These are phyloP conservation scores for Pachysandra terminalis DNA, from an alignment of 164 flowering plant genomes.

Conservation along the genomic window DNA sequence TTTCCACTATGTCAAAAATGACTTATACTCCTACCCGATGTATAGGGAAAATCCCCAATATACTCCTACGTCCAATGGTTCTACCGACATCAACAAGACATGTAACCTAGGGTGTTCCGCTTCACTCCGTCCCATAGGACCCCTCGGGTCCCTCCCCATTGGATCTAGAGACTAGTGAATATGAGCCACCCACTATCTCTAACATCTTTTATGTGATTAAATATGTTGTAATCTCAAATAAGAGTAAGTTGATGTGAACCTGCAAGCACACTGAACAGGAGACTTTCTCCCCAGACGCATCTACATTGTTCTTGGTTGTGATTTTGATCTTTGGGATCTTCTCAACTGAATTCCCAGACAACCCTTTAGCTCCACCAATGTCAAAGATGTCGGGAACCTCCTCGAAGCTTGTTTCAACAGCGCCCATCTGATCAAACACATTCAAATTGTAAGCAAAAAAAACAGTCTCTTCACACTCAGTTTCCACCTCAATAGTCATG, in stretches of 20 bases:
- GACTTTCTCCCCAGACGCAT: conserved; percentile 72
- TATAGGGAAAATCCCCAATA: no score
- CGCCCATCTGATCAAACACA: conserved; percentile 62
- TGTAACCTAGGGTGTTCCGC: no score
- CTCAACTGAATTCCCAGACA: conserved; percentile 62
- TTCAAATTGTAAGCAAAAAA: conserved; percentile 14
- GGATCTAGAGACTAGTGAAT: no score
- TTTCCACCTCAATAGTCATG: conserved; percentile 1
- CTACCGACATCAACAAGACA: no score
- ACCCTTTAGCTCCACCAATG: conserved; percentile 62
- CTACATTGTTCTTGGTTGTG: conserved; percentile 47
- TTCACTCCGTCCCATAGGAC: no score
- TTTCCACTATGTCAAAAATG: no score
- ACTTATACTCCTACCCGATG: no score
- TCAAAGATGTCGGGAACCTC: conserved; percentile 68
- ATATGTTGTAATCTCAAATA: not conserved
- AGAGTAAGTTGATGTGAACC: conserved; percentile 28
- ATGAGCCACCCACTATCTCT: no score
- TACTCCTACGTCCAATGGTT: no score
- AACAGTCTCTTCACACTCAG: not conserved
- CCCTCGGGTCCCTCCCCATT: no score
- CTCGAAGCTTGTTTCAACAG: conserved; percentile 63
- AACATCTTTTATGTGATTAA: not conserved
- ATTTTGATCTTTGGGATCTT: conserved; percentile 73
- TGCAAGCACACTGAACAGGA: conserved; percentile 93